These are phyloP conservation scores for Pythium plurisporium DNA, from an alignment of 352 stramenopile genomes.

Conservation along the genomic window DNA sequence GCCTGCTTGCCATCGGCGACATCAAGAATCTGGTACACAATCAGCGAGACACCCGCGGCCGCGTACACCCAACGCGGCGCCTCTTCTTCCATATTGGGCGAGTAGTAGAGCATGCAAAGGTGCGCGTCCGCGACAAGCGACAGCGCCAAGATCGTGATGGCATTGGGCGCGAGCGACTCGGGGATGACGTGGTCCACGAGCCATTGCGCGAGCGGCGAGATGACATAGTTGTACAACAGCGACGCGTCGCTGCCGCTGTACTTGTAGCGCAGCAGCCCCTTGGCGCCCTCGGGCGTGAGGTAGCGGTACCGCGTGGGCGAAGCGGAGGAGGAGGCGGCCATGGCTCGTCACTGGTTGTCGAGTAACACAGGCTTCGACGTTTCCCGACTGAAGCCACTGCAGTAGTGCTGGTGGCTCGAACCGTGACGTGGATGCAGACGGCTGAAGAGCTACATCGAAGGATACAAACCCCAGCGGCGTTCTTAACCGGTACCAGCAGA, in stretches of 20 bases:
- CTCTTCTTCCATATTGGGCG: slow-evolving; percentile 81
- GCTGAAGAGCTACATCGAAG: slow-evolving; percentile 7
- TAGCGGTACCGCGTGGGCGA: slow-evolving; percentile 42
- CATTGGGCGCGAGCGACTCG: slow-evolving; percentile 66
- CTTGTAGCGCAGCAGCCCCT: slow-evolving; percentile 71
- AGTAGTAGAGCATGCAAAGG: slow-evolving; percentile 74
- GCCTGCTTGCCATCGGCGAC: slow-evolving; percentile 86
- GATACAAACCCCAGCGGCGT: not conserved
- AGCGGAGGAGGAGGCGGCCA: too few species aligned
- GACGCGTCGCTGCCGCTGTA: slow-evolving; percentile 84
- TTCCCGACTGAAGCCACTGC: slow-evolving; percentile 3
- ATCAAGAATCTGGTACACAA: slow-evolving; percentile 83
- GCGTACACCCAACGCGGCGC: slow-evolving; percentile 73
- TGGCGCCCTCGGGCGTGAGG: slow-evolving; percentile 64
- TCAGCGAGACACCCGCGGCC: slow-evolving; percentile 51
- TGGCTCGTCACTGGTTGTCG: not conserved
- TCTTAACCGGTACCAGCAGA: slow-evolving; percentile 2
- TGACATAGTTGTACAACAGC: slow-evolving; percentile 78
- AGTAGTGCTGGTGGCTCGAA: too few species aligned
- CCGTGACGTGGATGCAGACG: slow-evolving; percentile 11
- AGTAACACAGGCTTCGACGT: slow-evolving; percentile 2
- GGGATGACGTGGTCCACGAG: slow-evolving; percentile 76
- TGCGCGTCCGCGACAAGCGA: slow-evolving; percentile 68
- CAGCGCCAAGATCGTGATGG: slow-evolving; percentile 79
- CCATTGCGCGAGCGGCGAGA: slow-evolving; percentile 70